A percentile compares a stretch with the other conserved stretches of the same genome.
Evolutionary conservation across 345 rosid genomes (phyloP).

Genomic region (Ceriops decandra): DNA sequence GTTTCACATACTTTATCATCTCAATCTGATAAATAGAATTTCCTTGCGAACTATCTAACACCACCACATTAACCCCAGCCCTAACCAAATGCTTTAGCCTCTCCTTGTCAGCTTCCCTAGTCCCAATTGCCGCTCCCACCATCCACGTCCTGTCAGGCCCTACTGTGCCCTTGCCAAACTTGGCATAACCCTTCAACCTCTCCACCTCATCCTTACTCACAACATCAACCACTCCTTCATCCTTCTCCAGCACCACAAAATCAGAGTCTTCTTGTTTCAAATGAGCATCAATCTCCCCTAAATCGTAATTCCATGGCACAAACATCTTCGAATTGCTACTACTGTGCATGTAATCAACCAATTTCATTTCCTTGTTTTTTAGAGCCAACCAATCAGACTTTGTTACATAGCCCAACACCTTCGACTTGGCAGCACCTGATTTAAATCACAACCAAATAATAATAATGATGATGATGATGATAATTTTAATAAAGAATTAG

Average conservation of each 20-base stretch:
- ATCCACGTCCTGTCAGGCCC: conserved; percentile 81
- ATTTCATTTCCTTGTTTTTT: conserved; percentile 49
- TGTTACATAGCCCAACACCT: conserved; percentile 55
- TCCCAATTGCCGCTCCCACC: conserved; percentile 92
- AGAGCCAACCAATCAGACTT: conserved; percentile 51
- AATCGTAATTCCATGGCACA: conserved; percentile 52
- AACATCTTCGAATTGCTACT: conserved; percentile 36
- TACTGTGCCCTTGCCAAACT: conserved; percentile 53
- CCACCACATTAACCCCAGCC: conserved; percentile 64
- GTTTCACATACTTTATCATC: conserved; percentile 74
- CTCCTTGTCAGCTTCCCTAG: conserved; percentile 71
- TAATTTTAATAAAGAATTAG: no score
- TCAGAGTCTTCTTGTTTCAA: conserved; percentile 42
- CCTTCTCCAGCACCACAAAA: conserved; percentile 55
- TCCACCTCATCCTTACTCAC: conserved; percentile 63
- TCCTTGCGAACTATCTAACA: conserved; percentile 91
- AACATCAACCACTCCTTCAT: conserved; percentile 61
- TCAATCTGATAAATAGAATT: conserved; percentile 84
- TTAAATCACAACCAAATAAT: conserved; percentile 7
- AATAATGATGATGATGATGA: no score
- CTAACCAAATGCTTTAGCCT: conserved; percentile 72
- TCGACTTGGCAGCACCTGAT: conserved; percentile 43
- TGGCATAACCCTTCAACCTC: conserved; percentile 72
- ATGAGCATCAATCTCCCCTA: conserved; percentile 42
- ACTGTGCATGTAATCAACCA: conserved; percentile 53